Evolutionary conservation across 2,329 filamentous ascomycete genomes (phyloP).

Genomic region (Sporothrix pallida): DNA sequence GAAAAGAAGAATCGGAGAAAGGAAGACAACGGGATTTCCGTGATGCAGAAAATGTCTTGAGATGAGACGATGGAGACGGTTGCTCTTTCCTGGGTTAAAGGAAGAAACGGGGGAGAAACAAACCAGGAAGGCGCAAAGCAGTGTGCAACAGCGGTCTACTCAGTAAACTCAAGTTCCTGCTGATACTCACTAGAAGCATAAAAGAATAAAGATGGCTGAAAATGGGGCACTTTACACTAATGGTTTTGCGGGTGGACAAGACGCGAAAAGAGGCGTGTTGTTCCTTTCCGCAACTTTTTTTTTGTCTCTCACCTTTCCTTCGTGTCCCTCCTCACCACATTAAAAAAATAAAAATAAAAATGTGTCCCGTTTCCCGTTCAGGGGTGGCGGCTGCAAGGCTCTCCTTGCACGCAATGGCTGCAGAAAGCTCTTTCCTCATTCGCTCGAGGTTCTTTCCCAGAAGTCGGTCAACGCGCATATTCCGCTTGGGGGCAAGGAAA

Average conservation of each 20-base stretch:
- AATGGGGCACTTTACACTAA: constrained; percentile 25
- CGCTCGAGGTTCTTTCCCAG: not conserved
- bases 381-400: constrained; percentile 22
- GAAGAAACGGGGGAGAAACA: constrained; percentile 27
- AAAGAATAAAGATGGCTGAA: constrained; percentile 17
- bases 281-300: constrained; percentile 28
- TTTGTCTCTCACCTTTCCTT: not conserved
- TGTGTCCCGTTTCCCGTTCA: constrained; percentile 22
- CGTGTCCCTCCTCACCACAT: not conserved
- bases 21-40: constrained; percentile 7
- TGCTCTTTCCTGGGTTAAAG: constrained; percentile 29
- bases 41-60: constrained; percentile 26
- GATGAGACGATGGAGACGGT: constrained; percentile 30
- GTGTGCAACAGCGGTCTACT: not conserved
- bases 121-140: constrained; percentile 25
- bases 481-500: not conserved
- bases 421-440: constrained; percentile 21
- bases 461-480: not conserved
- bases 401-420: constrained; percentile 15
- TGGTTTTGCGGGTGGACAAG: constrained; percentile 18
- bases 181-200: constrained; percentile 17
- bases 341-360: not conserved
- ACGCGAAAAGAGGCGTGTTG: constrained; percentile 35
- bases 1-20: not conserved
- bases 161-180: not conserved